These are phyloP conservation scores for Candida tammaniensis DNA, from an alignment of 805 yeast species.

Conservation along the genomic window DNA sequence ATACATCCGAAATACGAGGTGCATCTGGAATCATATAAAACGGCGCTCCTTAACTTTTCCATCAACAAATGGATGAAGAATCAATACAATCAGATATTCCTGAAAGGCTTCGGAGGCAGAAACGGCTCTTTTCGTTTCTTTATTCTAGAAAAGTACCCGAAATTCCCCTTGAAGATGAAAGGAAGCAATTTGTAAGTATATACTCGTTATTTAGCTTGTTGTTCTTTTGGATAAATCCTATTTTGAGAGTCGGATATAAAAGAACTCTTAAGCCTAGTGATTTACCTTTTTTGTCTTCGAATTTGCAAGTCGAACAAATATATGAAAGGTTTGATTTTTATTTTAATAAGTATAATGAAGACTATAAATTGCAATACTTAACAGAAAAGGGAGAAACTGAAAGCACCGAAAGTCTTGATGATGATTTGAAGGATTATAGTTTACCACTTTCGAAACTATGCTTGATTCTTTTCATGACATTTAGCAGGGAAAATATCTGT, in stretches of 20 bases:
- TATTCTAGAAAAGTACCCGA: constrained; percentile 46
- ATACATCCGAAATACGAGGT: too few relatives aligned
- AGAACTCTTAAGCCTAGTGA: constrained; percentile 67
- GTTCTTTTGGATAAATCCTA: constrained; percentile 68
- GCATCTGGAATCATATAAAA: too few relatives aligned
- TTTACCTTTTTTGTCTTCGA: constrained; percentile 39
- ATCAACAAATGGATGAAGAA: constrained; percentile 12
- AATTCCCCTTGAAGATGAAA: constrained; percentile 46
- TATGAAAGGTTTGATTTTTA: constrained; percentile 15
- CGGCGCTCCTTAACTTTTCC: too few relatives aligned
- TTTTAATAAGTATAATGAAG: constrained; percentile 1
- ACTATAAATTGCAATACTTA: not conserved
- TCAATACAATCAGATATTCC: constrained; percentile 1
- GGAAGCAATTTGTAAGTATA: constrained; percentile 37
- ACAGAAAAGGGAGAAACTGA: not conserved
- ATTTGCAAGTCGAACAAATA: constrained; percentile 31
- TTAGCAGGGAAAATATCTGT: not conserved
- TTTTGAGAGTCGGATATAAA: constrained; percentile 65
- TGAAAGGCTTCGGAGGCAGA: constrained; percentile 18
- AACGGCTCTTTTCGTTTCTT: constrained; percentile 45
- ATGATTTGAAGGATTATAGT: constrained; percentile 1
- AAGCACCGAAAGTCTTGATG: not conserved
- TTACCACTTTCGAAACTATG: not conserved
- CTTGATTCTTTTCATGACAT: not conserved
- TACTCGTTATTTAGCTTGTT: constrained; percentile 33